Conservation (phyloP, 345 rosid genomes). For the Theobroma cacao region DNA sequence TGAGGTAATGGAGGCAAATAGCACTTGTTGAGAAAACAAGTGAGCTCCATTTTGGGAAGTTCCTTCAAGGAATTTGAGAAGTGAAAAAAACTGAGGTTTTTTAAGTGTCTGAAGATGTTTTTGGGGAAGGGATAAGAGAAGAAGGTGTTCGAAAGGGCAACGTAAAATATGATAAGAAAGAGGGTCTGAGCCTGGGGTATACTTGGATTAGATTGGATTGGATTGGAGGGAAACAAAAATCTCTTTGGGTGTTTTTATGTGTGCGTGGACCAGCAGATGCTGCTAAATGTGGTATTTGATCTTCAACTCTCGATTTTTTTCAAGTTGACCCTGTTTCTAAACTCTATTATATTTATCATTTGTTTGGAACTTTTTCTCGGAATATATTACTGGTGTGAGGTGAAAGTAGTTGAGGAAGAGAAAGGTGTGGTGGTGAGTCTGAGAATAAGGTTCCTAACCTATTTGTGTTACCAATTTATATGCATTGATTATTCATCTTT, state of each 20-base stretch:
- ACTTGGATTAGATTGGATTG: conserved; percentile 1
- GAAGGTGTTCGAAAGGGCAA: conserved; percentile 7
- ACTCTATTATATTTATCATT: no score
- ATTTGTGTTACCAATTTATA: no score
- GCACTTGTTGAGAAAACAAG: conserved; percentile 41
- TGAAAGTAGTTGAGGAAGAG: neutral
- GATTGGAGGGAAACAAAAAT: conserved; percentile 24
- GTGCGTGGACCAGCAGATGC: neutral
- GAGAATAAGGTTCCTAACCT: no score
- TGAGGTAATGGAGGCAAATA: conserved; percentile 36
- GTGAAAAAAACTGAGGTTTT: neutral
- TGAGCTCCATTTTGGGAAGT: conserved; percentile 32
- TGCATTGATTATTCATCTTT: no score
- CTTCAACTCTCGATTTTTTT: neutral
- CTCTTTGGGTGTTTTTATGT: neutral
- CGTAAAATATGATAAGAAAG: conserved; percentile 17
- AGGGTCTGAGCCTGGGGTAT: conserved; percentile 10
- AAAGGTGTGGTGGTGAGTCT: no score
- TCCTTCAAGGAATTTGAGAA: neutral
- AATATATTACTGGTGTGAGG: neutral
- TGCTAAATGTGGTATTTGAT: neutral
- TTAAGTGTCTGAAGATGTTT: conserved; percentile 13
- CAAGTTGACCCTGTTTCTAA: neutral
- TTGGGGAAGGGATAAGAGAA: conserved; percentile 17
- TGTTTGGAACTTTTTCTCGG: no score